Base-by-base conservation (phyloP, 2,329 filamentous ascomycete species). In the Sphaerulina populicola region DNA sequence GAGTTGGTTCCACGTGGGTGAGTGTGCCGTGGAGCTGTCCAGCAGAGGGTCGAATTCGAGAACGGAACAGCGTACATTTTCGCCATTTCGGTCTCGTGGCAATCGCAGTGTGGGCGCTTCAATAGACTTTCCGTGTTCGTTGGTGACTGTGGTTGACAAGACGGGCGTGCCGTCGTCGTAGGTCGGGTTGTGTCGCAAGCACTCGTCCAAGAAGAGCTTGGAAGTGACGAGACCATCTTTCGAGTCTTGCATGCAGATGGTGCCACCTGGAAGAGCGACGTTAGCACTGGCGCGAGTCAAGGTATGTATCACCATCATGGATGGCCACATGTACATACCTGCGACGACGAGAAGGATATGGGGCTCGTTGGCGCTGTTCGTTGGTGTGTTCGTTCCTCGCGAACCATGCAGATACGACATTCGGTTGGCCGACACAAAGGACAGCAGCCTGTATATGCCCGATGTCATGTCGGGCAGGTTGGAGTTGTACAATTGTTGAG, bases 221-320 rank as follows among this genome's bases (percentile, higher is more conserved):
- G 74, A 74, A 5, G 90, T 90, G 33, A 93, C 77, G 48, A 94
- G 80, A 1, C 90, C 90, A 59, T 88, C 80, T 7, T 79, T 77
- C 8, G 88, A 88, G 49, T 82, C 83, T 65, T 85, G 82, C 90
- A 96, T 95, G 71, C 88, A 95, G 63, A 95, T 95, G 6, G 85
- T 89, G 40, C 85, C 86, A 54, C 78, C 89, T 27, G 23, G 23
- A 7, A 27, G 6, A 27, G 23, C 6, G 23, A 27, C 6, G 23
- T 27, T 27, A 27, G 23, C 23, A 27, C 1, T 27, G 23, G 23
- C 6, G 23, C 23, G 5, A 4, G 23, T 27, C 23, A 5, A 6
- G 23, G 23, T 27, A 27, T 27, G 23, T 27, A 27, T 27, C 23
- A 7, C 23, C 5, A 27, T 27, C 23, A 27, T 27, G 23, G 23